phyloP scores from a whole-genome alignment of 176 grass and related monocot genomes.

The Aechmea fasciata region DNA sequence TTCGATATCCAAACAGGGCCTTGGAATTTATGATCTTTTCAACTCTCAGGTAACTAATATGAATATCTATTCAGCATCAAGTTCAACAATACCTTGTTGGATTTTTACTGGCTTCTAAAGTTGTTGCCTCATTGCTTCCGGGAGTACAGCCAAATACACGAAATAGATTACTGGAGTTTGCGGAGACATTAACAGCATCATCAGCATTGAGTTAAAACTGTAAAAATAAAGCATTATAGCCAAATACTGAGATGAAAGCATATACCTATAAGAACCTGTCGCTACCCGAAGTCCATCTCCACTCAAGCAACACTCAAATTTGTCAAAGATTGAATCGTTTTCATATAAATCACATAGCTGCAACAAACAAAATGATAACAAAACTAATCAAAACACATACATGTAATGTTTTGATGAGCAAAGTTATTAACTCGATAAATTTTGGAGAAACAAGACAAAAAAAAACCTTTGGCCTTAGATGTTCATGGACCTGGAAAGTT shows the following conservation, averaged over 20 bases:
- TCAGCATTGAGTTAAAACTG: background rate
- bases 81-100: slow-evolving; percentile 45
- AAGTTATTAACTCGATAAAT: slow-evolving; percentile 15
- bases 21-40: background rate
- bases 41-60: background rate
- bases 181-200: background rate
- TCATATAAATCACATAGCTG: slow-evolving; percentile 87
- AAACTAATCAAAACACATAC: slow-evolving; percentile 10
- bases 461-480: slow-evolving; percentile 72
- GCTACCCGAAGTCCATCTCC: slow-evolving; percentile 58
- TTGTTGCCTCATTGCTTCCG: slow-evolving; percentile 46
- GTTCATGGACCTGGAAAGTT: slow-evolving; percentile 83
- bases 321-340: slow-evolving; percentile 86
- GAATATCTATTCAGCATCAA: background rate
- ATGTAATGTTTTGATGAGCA: background rate
- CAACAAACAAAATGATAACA: slow-evolving; percentile 17
- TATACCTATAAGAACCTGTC: slow-evolving; percentile 84
- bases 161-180: slow-evolving; percentile 67
- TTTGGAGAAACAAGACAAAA: slow-evolving; percentile 6
- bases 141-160: slow-evolving; percentile 57
- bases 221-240: slow-evolving; percentile 8
- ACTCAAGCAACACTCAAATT: slow-evolving; percentile 76
- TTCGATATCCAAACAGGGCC: background rate
- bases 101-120: slow-evolving; percentile 78
- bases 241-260: slow-evolving; percentile 15